These are phyloP conservation scores for Tubosaeta brunneosetosa DNA, from an alignment of 768 basidiomycete species.

Conservation along the genomic window DNA sequence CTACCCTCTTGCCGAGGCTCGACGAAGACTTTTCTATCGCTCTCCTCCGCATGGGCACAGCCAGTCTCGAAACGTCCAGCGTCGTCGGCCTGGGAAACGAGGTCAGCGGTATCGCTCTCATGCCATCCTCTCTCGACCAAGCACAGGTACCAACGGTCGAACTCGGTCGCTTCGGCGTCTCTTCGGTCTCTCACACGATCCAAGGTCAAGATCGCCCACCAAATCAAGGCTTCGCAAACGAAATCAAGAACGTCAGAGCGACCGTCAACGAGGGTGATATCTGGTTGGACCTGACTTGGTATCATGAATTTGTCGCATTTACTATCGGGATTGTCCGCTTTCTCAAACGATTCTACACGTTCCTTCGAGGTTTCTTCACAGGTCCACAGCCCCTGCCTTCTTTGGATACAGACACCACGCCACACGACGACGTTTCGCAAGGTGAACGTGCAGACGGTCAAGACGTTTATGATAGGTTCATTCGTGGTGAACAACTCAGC, in stretches of 20 bases:
- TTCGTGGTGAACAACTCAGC: slow-evolving; percentile 52
- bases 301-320: slow-evolving; percentile 36
- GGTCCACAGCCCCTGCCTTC: slow-evolving; percentile 2
- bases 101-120: slow-evolving; percentile 48
- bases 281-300: slow-evolving; percentile 40
- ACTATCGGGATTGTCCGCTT: slow-evolving; percentile 25
- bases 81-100: slow-evolving; percentile 72
- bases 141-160: slow-evolving; percentile 33
- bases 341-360: slow-evolving; percentile 17
- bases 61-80: slow-evolving; percentile 70
- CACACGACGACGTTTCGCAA: slow-evolving; percentile 5
- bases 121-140: slow-evolving; percentile 7
- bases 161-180: slow-evolving; percentile 41
- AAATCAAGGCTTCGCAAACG: slow-evolving; percentile 44
- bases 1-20: slow-evolving; percentile 44
- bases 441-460: slow-evolving; percentile 26
- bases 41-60: slow-evolving; percentile 66
- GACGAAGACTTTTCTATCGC: slow-evolving; percentile 75
- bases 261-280: slow-evolving; percentile 33
- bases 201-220: slow-evolving; percentile 21
- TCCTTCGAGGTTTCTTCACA: slow-evolving; percentile 17
- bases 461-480: slow-evolving; percentile 51
- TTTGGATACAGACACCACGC: slow-evolving; percentile 1
- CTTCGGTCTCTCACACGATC: slow-evolving; percentile 30
- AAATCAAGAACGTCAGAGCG: slow-evolving; percentile 42